These are phyloP conservation scores for Hypoxylon perforatum DNA, from an alignment of 495 filamentous ascomycete species.

Conservation along the genomic window DNA sequence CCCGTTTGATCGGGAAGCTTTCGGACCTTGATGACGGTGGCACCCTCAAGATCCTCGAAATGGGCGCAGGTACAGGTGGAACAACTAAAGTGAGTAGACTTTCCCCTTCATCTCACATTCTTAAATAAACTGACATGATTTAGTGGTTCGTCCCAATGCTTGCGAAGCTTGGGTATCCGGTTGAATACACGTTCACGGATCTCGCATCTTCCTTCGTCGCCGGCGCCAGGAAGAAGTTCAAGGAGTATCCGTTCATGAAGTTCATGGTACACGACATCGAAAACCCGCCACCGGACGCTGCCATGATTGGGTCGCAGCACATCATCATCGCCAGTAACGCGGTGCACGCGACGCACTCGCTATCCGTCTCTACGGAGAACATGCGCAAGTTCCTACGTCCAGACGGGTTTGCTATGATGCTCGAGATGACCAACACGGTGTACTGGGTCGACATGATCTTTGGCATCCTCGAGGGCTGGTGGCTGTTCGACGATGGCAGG, in stretches of 20 bases:
- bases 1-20: conserved; percentile 40
- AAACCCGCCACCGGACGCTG: conserved; percentile 14
- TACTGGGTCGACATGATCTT: conserved; percentile 52
- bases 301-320: conserved; percentile 48
- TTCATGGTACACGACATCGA: neutral
- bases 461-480: conserved; percentile 53
- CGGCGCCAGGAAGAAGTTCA: conserved; percentile 49
- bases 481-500: conserved; percentile 56
- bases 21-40: conserved; percentile 35
- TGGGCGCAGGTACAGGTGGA: conserved; percentile 53
- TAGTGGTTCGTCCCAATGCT: conserved; percentile 53
- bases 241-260: conserved; percentile 24
- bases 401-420: conserved; percentile 54
- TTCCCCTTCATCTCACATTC: conserved; percentile 12
- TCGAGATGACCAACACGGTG: conserved; percentile 54
- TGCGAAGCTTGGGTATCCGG: conserved; percentile 46
- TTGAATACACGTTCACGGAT: conserved; percentile 56
- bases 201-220: conserved; percentile 58
- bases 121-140: conserved; percentile 53
- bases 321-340: conserved; percentile 61
- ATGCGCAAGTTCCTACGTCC: conserved; percentile 50
- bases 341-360: conserved; percentile 60
- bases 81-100: conserved; percentile 45
- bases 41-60: conserved; percentile 51
- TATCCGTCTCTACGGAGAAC: conserved; percentile 47